Base-by-base conservation (phyloP, 129 eudicot species). In the Erigeron canadensis region DNA sequence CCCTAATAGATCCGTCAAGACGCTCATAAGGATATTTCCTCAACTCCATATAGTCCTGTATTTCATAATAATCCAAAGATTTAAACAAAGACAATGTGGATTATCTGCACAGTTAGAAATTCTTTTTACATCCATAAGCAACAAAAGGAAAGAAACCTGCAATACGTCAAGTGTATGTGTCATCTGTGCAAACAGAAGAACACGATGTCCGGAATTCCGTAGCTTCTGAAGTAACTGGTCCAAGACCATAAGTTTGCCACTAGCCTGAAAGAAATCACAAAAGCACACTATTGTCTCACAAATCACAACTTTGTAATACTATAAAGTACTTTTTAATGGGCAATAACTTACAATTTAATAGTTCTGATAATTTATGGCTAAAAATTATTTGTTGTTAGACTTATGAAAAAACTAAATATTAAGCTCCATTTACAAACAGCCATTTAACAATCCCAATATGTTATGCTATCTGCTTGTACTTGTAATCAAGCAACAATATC, bases 171-270 rank as follows among this genome's bases (percentile, higher is more conserved):
- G 97, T 44, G 98, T 89, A 58, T 87, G 92, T 74, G 98, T 94
- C 98, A 94, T 94, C 77, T 94, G 98, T 37, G 98, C 95, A 84
- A 94, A 94, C 67, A 94, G 61, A 62, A 94, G 98, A 80, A 94
- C 95, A 63, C 95, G 96, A 65, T 94, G 95, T 63, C 96, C 95
- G 80, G 88, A 80, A 48, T 40, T 83, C 58, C 73, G 87, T 71
- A 94, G 91, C 81, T 86, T 94, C 56, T 77, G 78, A 74, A 94
- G 98, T 59, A 94, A 86, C 75, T 82, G 88, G 58, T 94, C 98
- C 78, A 94, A 76, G 65, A 94, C 85, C 55, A 89, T 59, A 74
- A 94, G 97, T 75, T 94, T 94, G 13, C 98, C 98, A 69, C 98
- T 87, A 61, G 97, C 97, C 98, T 94, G 84, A 56, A 56, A 79